Conservation (phyloP, 495 filamentous ascomycete species). For the Ascodesmis nigricans region DNA sequence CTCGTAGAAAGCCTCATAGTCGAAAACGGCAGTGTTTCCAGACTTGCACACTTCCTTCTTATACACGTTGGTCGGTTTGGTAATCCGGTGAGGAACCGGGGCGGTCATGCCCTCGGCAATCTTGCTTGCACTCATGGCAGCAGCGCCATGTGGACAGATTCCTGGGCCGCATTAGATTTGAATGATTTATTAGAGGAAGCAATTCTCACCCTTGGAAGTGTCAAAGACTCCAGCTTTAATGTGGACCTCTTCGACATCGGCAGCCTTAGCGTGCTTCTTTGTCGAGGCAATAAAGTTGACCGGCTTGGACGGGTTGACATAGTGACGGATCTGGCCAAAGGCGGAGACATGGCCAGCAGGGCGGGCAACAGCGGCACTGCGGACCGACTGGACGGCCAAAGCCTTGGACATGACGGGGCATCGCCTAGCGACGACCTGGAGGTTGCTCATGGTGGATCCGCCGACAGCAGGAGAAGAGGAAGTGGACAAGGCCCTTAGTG, state of each 20-base stretch:
- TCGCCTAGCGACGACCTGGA: constrained; percentile 79
- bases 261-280: constrained; percentile 13
- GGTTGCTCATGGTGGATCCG: constrained; percentile 84
- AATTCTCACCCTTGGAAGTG: constrained; percentile 16
- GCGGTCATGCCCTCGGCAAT: constrained; percentile 11
- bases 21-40: constrained; percentile 29
- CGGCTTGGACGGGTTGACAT: constrained; percentile 20
- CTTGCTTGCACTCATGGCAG: constrained; percentile 15
- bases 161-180: constrained; percentile 7
- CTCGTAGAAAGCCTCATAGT: constrained; percentile 81
- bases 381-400: constrained; percentile 65
- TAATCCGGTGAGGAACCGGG: constrained; percentile 6
- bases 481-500: constrained; percentile 73
- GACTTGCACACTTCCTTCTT: too few relatives aligned
- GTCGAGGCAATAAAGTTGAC: constrained; percentile 8
- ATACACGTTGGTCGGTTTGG: constrained; percentile 24
- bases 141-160: constrained; percentile 20
- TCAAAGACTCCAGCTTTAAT: constrained; percentile 18
- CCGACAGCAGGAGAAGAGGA: constrained; percentile 43
- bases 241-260: constrained; percentile 15
- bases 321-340: constrained; percentile 15
- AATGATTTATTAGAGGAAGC: neutral
- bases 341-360: neutral
- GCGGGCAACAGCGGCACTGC: constrained; percentile 23
- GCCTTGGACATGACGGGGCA: constrained; percentile 99